Evolutionary conservation across 371 early-diverging fungal genomes (phyloP).

Genomic region (Racocetra persica): DNA sequence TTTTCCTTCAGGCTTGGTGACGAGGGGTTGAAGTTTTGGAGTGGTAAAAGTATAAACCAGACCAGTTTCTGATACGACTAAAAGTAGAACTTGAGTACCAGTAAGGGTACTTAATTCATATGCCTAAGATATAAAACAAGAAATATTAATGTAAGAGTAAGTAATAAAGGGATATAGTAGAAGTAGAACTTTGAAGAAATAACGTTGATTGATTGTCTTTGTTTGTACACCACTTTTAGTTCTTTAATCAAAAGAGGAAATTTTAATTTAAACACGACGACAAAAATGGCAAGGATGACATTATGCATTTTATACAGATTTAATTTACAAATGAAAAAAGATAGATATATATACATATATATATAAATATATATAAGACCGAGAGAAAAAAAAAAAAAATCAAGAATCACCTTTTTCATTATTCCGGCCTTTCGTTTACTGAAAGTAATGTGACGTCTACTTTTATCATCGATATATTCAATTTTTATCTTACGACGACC

Average conservation of each 20-base stretch:
- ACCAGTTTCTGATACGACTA: slow-evolving; percentile 98
- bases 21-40: slow-evolving; percentile 95
- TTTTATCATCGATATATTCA: slow-evolving; percentile 96
- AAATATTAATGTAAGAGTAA: not conserved
- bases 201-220: slow-evolving; percentile 24
- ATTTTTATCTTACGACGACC: slow-evolving; percentile 96
- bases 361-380: not conserved
- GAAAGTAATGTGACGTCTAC: slow-evolving; percentile 96
- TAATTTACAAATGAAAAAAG: not conserved
- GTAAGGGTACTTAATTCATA: slow-evolving; percentile 96
- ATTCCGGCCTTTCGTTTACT: slow-evolving; percentile 98
- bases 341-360: not conserved
- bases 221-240: slow-evolving; percentile 22
- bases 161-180: too few relatives aligned
- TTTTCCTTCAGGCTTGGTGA: slow-evolving; percentile 95
- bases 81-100: slow-evolving; percentile 94
- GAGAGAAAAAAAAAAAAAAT: not conserved
- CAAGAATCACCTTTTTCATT: slow-evolving; percentile 92
- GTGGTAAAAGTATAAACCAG: slow-evolving; percentile 99
- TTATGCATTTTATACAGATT: not conserved
- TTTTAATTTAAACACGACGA: slow-evolving; percentile 13
- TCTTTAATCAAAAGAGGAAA: slow-evolving; percentile 23
- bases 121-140: slow-evolving; percentile 64
- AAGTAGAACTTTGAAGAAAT: not conserved
- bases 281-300: slow-evolving; percentile 8